Evolutionary conservation across 768 basidiomycete species (phyloP), one percentile per base, ranked within the genome.

Genomic region (Lactarius hatsudake): DNA sequence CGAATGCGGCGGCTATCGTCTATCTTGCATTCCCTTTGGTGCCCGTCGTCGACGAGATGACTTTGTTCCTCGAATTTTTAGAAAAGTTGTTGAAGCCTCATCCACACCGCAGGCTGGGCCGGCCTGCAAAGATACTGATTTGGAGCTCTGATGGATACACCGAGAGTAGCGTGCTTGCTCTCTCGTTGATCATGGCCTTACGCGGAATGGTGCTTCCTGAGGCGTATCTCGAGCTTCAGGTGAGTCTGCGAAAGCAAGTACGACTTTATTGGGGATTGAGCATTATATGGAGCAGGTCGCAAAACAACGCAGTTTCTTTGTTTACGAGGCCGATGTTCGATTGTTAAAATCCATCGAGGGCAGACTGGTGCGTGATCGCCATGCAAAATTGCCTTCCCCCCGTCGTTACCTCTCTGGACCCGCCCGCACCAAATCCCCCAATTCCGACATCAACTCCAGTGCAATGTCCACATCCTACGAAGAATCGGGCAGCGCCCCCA

Each of bases 111-210:
- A 64, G 67, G 26, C 40, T 61, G 32, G 65, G 66, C 34, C 81
- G 77, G 64, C 90, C 90, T 6, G 79, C 87, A 63, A 92, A 93
- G 74, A 79, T 95, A 63, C 82, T 95, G 68, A 76, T 95, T 34
- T 91, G 93, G 76, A 90, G 89, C 20, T 84, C 88, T 20, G 94
- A 96, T 75, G 94, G 93, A 59, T 94, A 96, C 79, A 98, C 96
- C 28, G 96, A 98, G 76, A 91, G 92, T 12, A 91, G 90, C 30
- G 87, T 96, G 7, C 87, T 94, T 61, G 95, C 94, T 26, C 81
- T 98, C 62, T 86, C 87, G 69, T 84, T 96, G 60, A 80, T 97
- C 69, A 98, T 98, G 95, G 86, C 85, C 30, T 78, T 87, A 61
- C 85, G 84, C 64, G 79, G 80, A 23, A 78, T 90, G 42, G 78